phyloP scores from a whole-genome alignment of 805 yeast species.

The Candida adriatica region DNA sequence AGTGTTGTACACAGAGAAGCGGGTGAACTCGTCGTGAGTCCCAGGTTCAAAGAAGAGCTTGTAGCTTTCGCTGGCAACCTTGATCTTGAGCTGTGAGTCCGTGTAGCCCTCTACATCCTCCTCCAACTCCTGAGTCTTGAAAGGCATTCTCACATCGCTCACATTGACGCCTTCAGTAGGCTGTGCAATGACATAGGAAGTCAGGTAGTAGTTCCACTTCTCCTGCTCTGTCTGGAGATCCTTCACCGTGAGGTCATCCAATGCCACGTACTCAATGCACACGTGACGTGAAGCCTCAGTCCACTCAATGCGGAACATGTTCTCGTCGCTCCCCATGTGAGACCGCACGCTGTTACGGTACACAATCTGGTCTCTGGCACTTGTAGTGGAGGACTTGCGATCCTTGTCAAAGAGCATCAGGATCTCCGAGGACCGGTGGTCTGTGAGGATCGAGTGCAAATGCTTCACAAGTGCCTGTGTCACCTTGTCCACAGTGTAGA shows the following conservation, averaged over 20 bases:
- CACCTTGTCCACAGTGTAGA: conserved; percentile 90
- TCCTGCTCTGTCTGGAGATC: conserved; percentile 66
- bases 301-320: conserved; percentile 83
- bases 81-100: conserved; percentile 67
- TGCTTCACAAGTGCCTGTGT: conserved; percentile 80
- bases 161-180: conserved; percentile 95
- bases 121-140: conserved; percentile 41
- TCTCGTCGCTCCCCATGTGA: conserved; percentile 79
- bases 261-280: conserved; percentile 73
- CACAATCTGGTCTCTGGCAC: conserved; percentile 81
- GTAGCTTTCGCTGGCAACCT: conserved; percentile 72
- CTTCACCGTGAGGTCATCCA: conserved; percentile 82
- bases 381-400: conserved; percentile 53
- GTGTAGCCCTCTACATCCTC: conserved; percentile 55
- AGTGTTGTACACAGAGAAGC: conserved; percentile 44
- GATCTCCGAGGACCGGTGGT: conserved; percentile 73
- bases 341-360: conserved; percentile 85
- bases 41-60: conserved; percentile 73
- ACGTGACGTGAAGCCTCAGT: conserved; percentile 46
- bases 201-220: conserved; percentile 87
- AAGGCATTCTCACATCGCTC: conserved; percentile 71
- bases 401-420: conserved; percentile 78
- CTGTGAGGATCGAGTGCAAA: conserved; percentile 77
- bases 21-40: conserved; percentile 72
- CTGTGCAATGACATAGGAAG: conserved; percentile 88